Evolutionary conservation across 257 asterid species (phyloP).

Genomic region (Lavandula angustifolia): DNA sequence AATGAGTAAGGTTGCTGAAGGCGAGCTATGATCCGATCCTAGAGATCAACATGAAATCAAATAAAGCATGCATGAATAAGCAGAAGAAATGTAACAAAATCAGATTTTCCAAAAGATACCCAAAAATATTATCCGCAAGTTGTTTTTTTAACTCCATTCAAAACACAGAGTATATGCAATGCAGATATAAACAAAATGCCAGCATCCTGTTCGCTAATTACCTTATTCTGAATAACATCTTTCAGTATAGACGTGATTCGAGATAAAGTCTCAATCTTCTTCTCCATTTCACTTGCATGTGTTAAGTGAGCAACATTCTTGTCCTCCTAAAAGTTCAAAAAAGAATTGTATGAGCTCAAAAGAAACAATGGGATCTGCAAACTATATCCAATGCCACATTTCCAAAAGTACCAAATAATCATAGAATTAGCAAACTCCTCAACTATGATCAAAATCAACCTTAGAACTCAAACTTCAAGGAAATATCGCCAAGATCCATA

Average conservation of each 20-base stretch:
- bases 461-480: constrained; percentile 14
- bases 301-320: constrained; percentile 93
- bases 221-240: constrained; percentile 96
- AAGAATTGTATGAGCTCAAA: constrained; percentile 29
- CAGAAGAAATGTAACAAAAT: constrained; percentile 2
- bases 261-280: constrained; percentile 82
- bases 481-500: constrained; percentile 19
- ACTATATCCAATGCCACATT: constrained; percentile 17
- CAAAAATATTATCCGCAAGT: not conserved
- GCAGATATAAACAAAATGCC: not conserved
- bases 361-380: constrained; percentile 1
- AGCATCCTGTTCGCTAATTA: constrained; percentile 32
- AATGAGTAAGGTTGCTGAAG: constrained; percentile 97
- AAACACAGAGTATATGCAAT: constrained; percentile 14
- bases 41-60: constrained; percentile 24
- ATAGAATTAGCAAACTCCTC: not conserved
- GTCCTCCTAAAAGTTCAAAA: constrained; percentile 66
- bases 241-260: constrained; percentile 87
- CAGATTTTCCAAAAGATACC: constrained; percentile 1
- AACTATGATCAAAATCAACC: constrained; percentile 14
- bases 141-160: not conserved
- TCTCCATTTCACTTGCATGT: constrained; percentile 95
- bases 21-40: constrained; percentile 98
- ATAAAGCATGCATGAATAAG: not conserved
- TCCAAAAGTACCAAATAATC: constrained; percentile 2